Conservation (phyloP, 768 basidiomycete species). For the Hygrocybe punicea region DNA sequence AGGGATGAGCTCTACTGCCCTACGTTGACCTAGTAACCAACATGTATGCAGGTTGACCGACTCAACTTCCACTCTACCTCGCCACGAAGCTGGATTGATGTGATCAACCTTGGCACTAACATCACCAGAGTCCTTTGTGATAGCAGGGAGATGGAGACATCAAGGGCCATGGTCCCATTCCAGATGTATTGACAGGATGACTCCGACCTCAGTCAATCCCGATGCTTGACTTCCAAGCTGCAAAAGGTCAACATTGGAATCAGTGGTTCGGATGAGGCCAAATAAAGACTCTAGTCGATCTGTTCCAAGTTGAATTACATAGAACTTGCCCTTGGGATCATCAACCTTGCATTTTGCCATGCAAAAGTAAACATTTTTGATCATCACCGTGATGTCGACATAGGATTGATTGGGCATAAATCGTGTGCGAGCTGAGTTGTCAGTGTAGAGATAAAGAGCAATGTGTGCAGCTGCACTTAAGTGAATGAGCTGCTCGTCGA, state of each 20-base stretch:
- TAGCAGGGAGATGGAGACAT: slow-evolving; percentile 29
- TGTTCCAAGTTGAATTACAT: slow-evolving; percentile 36
- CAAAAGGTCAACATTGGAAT: slow-evolving; percentile 27
- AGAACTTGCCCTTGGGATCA: slow-evolving; percentile 30
- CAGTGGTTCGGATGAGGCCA: slow-evolving; percentile 34
- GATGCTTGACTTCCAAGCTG: slow-evolving; percentile 26
- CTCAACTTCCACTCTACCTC: slow-evolving; percentile 27
- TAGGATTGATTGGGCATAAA: slow-evolving; percentile 30
- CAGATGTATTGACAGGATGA: slow-evolving; percentile 36
- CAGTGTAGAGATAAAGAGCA: slow-evolving; percentile 15
- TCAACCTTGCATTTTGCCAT: slow-evolving; percentile 38
- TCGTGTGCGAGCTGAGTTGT: not conserved
- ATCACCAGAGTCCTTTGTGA: slow-evolving; percentile 21
- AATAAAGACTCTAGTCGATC: slow-evolving; percentile 36
- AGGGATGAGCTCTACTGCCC: slow-evolving; percentile 13
- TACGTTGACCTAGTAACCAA: slow-evolving; percentile 26
- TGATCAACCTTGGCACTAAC: slow-evolving; percentile 29
- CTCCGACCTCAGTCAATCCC: slow-evolving; percentile 29
- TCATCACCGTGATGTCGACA: slow-evolving; percentile 34
- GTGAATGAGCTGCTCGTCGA: slow-evolving; percentile 32
- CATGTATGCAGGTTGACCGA: slow-evolving; percentile 26
- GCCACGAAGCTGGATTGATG: slow-evolving; percentile 35
- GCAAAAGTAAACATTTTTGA: slow-evolving; percentile 40
- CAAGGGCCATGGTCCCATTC: slow-evolving; percentile 39
- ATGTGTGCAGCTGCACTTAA: slow-evolving; percentile 36